Evolutionary conservation across 768 basidiomycete species (phyloP), one percentile per base, ranked within the genome.

Genomic region (Pleurotus eryngii): DNA sequence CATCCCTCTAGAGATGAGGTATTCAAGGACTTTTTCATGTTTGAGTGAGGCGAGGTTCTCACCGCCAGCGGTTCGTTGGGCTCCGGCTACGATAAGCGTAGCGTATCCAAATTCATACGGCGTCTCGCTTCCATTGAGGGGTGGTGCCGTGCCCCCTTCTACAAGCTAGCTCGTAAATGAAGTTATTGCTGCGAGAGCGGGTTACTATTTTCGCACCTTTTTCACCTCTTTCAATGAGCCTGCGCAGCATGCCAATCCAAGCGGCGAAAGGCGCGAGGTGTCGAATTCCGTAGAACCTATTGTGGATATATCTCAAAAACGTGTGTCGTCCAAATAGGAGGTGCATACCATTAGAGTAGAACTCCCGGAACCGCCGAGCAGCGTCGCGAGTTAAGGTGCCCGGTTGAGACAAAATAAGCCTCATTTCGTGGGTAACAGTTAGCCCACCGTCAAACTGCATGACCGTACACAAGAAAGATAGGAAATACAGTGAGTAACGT

Each of bases 21-120:
- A 73, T 38, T 67, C 63, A 51, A 84, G 67, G 12, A 72, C 66
- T 4, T 74, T 76, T 15, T 63, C 40, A 57, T 77, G 70, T 46
- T 66, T 61, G 38, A 67, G 54, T 3, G 57, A 59, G 14, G 50
- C 61, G 1, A 61, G 59, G 4, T 66, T 42, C 4, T 39, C 12
- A 17, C 49, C 30, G 7, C 48, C 48, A 0, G 37, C 12, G 40
- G 77, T 60, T 3, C 75, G 70, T 57, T 78, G 74, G 0, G 78
- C 73, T 2, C 81, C 82, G 1, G 71, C 63, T 46, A 78, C 66
- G 40, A 72, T 51, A 4, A 80, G 57, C 0, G 76, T 59, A 4
- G 76, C 70, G 55, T 79, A 82, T 1, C 81, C 74, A 5, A 74
- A 70, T 46, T 72, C 63, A 60, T 72, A 79, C 1, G 74, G 65